Conservation (phyloP, 225 moss, liverwort and hornwort species). For the Rhytidiadelphus loreus region DNA sequence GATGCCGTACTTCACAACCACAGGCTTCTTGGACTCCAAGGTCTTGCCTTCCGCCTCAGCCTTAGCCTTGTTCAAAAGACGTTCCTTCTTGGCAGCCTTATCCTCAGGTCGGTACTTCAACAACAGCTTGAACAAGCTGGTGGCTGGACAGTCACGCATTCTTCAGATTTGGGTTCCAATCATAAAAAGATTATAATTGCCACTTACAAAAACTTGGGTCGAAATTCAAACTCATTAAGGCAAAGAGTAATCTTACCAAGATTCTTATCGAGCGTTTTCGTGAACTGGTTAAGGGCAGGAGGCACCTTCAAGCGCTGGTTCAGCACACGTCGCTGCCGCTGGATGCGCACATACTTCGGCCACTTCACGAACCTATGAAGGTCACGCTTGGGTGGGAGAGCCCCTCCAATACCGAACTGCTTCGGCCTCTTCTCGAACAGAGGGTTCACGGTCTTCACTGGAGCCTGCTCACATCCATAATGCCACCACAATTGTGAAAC, state of each 20-base stretch:
- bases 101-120: conserved; percentile 93
- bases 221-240: background rate
- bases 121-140: conserved; percentile 71
- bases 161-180: background rate
- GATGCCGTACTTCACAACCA: conserved; percentile 86
- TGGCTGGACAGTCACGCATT: conserved; percentile 17
- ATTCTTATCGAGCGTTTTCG: conserved; percentile 88
- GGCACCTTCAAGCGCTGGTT: conserved; percentile 93
- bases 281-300: conserved; percentile 89
- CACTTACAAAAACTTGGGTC: background rate
- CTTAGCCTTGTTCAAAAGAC: conserved; percentile 79
- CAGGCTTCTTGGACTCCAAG: conserved; percentile 80
- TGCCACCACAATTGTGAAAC: background rate
- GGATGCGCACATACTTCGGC: conserved; percentile 96
- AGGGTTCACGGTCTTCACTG: conserved; percentile 79
- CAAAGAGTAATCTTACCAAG: conserved; percentile 30
- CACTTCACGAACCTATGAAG: conserved; percentile 98
- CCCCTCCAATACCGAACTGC: conserved; percentile 94
- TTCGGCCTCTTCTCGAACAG: conserved; percentile 92
- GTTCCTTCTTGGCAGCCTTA: conserved; percentile 88
- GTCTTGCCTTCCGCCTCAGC: conserved; percentile 84
- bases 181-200: background rate
- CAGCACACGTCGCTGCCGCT: conserved; percentile 81
- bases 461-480: conserved; percentile 7
- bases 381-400: conserved; percentile 87